Conservation (phyloP, 1,284 basidiomycete species). For the Mixia osmundae region DNA sequence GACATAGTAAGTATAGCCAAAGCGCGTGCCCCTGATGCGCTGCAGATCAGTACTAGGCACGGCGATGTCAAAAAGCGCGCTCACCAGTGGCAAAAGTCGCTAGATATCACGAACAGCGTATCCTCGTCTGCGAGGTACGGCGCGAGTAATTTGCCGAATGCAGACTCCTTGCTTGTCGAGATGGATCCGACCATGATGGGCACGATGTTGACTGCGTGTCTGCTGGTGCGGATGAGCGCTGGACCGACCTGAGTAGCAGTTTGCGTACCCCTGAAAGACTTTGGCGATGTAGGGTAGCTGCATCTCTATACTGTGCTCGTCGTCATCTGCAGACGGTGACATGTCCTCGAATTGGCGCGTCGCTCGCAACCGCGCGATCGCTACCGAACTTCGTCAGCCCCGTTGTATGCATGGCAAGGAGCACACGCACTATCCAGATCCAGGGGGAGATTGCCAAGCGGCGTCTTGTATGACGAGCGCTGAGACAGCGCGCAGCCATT, state of each 20-base stretch:
- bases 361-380: conserved; percentile 38
- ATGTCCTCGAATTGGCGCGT: conserved; percentile 52
- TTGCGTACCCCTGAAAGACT: conserved; percentile 46
- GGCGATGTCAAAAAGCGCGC: conserved; percentile 15
- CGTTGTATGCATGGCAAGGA: background rate
- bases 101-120: conserved; percentile 75
- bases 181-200: conserved; percentile 82
- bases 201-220: conserved; percentile 51
- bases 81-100: conserved; percentile 96
- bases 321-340: conserved; percentile 48
- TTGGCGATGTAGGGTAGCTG: conserved; percentile 81
- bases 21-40: conserved; percentile 51
- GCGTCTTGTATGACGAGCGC: conserved; percentile 57
- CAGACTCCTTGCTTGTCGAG: conserved; percentile 32
- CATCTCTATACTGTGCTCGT: conserved; percentile 77
- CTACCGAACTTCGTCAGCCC: conserved; percentile 25
- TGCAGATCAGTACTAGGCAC: conserved; percentile 1
- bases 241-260: no score
- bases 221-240: conserved; percentile 19
- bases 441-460: conserved; percentile 55
- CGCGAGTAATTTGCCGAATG: conserved; percentile 46
- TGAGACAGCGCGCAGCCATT: conserved; percentile 61
- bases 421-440: conserved; percentile 44
- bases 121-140: conserved; percentile 50
- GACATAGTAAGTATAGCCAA: conserved; percentile 80